Percentiles rank a stretch among this genome's conserved stretches.
Conservation (phyloP, 495 filamentous ascomycete species). For the Lindgomyces ingoldianus region DNA sequence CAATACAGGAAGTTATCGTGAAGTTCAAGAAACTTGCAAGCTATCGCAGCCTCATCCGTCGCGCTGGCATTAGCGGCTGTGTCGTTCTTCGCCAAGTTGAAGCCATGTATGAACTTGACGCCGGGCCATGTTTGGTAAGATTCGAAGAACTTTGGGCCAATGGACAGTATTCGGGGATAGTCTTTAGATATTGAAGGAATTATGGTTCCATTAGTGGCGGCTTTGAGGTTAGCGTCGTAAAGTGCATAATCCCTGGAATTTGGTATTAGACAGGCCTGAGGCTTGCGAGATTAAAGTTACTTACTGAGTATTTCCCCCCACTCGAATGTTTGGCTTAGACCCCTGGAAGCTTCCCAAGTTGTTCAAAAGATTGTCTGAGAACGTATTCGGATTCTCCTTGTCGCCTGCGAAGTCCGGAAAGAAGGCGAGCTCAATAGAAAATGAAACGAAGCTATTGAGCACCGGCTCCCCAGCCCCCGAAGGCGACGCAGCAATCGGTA, state of each 20-base stretch:
- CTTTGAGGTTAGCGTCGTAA: conserved; percentile 57
- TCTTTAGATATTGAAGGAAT: conserved; percentile 55
- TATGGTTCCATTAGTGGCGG: conserved; percentile 57
- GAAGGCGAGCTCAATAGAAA: conserved; percentile 62
- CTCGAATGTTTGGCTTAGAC: conserved; percentile 58
- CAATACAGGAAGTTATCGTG: conserved; percentile 55
- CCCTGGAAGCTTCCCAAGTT: conserved; percentile 54
- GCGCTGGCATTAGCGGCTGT: conserved; percentile 55
- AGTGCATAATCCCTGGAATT: conserved; percentile 55
- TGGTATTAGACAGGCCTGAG: conserved; percentile 20
- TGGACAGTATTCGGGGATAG: conserved; percentile 62
- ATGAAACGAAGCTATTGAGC: conserved; percentile 58
- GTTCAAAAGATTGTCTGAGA: conserved; percentile 58
- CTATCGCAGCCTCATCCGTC: conserved; percentile 57
- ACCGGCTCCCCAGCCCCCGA: conserved; percentile 21
- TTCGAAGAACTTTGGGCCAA: conserved; percentile 66
- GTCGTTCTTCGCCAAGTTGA: conserved; percentile 62
- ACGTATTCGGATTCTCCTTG: conserved; percentile 54
- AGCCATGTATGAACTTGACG: conserved; percentile 62
- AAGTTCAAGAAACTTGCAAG: conserved; percentile 62
- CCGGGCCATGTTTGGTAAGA: conserved; percentile 62
- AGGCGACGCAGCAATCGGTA: neutral
- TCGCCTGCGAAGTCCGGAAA: conserved; percentile 65
- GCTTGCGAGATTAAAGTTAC: neutral
- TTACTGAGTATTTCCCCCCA: conserved; percentile 63